Conservation (phyloP, 495 filamentous ascomycete genomes). For the Apodospora peruviana region DNA sequence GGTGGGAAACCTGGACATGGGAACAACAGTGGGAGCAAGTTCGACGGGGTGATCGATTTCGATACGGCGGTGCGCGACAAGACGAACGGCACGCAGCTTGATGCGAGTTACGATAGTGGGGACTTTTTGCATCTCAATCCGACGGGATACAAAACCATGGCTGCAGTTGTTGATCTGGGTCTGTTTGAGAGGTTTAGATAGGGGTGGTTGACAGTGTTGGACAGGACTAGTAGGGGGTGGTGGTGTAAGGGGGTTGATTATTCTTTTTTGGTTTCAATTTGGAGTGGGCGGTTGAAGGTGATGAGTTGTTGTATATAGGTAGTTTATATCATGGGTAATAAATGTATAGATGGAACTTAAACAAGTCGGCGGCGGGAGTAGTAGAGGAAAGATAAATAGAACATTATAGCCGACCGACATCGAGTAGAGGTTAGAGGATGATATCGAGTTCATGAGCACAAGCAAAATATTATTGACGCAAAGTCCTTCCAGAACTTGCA, state of each 20-base stretch:
- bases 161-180: slow-evolving; percentile 46
- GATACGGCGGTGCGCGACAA: slow-evolving; percentile 48
- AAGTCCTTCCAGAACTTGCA: too few species aligned
- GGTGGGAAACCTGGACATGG: neutral
- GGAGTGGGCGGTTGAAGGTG: too few species aligned
- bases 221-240: slow-evolving; percentile 12
- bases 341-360: too few species aligned
- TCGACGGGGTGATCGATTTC: slow-evolving; percentile 62
- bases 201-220: slow-evolving; percentile 14
- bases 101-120: slow-evolving; percentile 47
- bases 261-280: neutral
- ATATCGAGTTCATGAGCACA: too few species aligned
- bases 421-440: too few species aligned
- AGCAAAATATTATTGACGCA: too few species aligned
- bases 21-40: slow-evolving; percentile 39
- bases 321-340: too few species aligned
- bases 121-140: slow-evolving; percentile 62
- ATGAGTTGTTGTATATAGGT: too few species aligned
- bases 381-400: too few species aligned
- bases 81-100: slow-evolving; percentile 35
- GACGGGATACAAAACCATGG: slow-evolving; percentile 52
- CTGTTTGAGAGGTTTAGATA: slow-evolving; percentile 34
- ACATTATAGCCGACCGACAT: too few species aligned
- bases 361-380: too few species aligned
- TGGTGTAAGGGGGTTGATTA: neutral